Base-by-base conservation (phyloP, 768 basidiomycete species). In the Serpula lacrymans region DNA sequence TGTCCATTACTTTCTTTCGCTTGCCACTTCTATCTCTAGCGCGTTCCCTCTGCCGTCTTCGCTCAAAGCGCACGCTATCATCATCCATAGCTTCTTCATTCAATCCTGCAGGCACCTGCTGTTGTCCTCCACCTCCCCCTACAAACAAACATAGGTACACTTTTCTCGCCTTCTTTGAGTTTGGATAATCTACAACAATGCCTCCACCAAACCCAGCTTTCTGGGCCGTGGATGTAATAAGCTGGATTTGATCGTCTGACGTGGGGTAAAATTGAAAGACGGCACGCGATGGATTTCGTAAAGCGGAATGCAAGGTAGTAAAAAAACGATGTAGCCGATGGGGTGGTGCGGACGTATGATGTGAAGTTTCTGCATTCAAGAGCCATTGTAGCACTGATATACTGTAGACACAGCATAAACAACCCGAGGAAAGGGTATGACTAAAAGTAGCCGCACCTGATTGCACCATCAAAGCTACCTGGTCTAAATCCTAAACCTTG, bases 301-400 rank as follows among this genome's bases (percentile, higher is more conserved):
- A 77, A 8, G 85, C 77, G 2, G 92, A 88, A 62, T 93, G 86
- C 20, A 95, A 73, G 8, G 92, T 92, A 23, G 88, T 94, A 73
- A 92, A 99, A 75, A 91, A 99, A 43, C 81, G 87, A 47, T 71
- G 81, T 41, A 84, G 77, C 52, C 81, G 88, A 61, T 85, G 89
- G 9, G 84, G 92, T 12, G 84, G 94, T 33, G 90, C 94, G 42
- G 89, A 94, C 34, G 83, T 91, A 42, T 78, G 87, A 57, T 83
- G 84, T 5, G 91, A 84, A 21, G 92, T 88, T 61, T 98, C 96
- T 18, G 95, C 94, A 61, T 97, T 99, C 43, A 97, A 74, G 3
- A 99, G 73, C 96, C 96, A 99, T 67, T 99, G 96, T 5, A 99
- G 70, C n/a, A 97, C 95, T 18, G 96, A 99, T 54, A 99, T 88